phyloP scores from a whole-genome alignment of 345 rosid genomes.

The Brassica carinata region DNA sequence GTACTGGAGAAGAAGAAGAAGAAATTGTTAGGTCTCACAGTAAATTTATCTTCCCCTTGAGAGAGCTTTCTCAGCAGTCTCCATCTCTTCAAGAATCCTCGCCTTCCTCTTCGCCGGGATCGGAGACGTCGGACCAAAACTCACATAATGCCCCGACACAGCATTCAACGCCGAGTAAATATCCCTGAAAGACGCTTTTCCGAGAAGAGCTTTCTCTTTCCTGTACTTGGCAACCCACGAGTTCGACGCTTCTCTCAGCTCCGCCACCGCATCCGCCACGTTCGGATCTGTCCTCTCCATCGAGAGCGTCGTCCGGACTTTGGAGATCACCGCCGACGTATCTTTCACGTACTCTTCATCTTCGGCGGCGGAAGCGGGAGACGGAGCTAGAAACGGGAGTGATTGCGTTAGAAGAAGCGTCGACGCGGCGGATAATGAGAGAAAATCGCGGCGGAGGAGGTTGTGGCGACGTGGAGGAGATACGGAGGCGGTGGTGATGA shows the following conservation, averaged over 20 bases:
- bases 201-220: conserved; percentile 83
- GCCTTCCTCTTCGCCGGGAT: conserved; percentile 80
- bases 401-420: conserved; percentile 35
- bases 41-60: conserved; percentile 2
- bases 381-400: conserved; percentile 27
- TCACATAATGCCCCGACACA: conserved; percentile 86
- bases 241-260: conserved; percentile 73
- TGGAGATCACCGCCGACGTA: conserved; percentile 66
- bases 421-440: conserved; percentile 45
- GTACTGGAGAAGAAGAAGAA: conserved; percentile 20
- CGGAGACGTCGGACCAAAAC: conserved; percentile 93
- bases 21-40: conserved; percentile 13
- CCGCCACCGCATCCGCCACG: conserved; percentile 75
- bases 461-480: conserved; percentile 7
- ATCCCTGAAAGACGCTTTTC: conserved; percentile 76
- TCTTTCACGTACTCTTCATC: conserved; percentile 89
- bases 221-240: conserved; percentile 95
- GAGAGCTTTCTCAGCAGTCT: conserved; percentile 86
- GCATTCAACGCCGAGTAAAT: conserved; percentile 92
- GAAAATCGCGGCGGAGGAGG: conserved; percentile 60
- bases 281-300: conserved; percentile 82
- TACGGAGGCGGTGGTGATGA: conserved; percentile 28
- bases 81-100: conserved; percentile 93
- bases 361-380: conserved; percentile 53
- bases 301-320: conserved; percentile 68